Evolutionary conservation across 768 basidiomycete species (phyloP).

Genomic region (Trametes elegans): DNA sequence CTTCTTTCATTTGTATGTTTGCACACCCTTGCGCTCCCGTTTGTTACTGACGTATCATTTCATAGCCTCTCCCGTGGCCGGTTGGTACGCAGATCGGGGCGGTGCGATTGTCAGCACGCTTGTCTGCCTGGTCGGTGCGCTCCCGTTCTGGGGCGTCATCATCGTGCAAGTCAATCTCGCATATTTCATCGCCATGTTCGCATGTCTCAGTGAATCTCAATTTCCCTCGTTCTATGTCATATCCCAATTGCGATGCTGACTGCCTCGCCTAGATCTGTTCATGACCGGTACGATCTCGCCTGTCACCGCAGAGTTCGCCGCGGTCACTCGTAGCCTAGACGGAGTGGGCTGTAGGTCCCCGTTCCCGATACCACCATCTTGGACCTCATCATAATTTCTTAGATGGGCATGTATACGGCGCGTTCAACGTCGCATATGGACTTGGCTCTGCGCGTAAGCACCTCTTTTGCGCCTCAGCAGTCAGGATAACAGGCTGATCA

Average conservation of each 20-base stretch:
- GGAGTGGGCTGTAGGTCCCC: slow-evolving; percentile 63
- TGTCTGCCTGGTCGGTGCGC: slow-evolving; percentile 44
- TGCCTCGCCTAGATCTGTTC: slow-evolving; percentile 51
- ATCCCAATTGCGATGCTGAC: background rate
- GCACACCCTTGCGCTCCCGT: background rate
- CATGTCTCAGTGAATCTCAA: slow-evolving; percentile 48
- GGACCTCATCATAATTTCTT: background rate
- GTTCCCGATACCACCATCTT: background rate
- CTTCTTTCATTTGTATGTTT: slow-evolving; percentile 58
- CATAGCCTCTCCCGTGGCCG: slow-evolving; percentile 58
- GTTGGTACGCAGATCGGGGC: slow-evolving; percentile 52
- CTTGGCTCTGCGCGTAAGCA: slow-evolving; percentile 57
- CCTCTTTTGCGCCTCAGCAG: background rate
- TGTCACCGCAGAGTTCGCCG: slow-evolving; percentile 64
- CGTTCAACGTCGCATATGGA: slow-evolving; percentile 71
- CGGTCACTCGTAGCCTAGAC: slow-evolving; percentile 50
- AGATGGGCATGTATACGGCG: slow-evolving; percentile 77
- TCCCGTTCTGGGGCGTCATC: slow-evolving; percentile 66
- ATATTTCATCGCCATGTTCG: slow-evolving; percentile 48
- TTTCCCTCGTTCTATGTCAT: background rate
- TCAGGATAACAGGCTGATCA: too few relatives aligned
- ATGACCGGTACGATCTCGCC: slow-evolving; percentile 58
- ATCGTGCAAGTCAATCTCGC: slow-evolving; percentile 45
- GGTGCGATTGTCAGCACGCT: slow-evolving; percentile 57
- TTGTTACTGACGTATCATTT: background rate